Percentiles rank a stretch among this genome's conserved stretches.
Evolutionary conservation across 345 rosid genomes (phyloP).

Genomic region (Excoecaria agallocha): DNA sequence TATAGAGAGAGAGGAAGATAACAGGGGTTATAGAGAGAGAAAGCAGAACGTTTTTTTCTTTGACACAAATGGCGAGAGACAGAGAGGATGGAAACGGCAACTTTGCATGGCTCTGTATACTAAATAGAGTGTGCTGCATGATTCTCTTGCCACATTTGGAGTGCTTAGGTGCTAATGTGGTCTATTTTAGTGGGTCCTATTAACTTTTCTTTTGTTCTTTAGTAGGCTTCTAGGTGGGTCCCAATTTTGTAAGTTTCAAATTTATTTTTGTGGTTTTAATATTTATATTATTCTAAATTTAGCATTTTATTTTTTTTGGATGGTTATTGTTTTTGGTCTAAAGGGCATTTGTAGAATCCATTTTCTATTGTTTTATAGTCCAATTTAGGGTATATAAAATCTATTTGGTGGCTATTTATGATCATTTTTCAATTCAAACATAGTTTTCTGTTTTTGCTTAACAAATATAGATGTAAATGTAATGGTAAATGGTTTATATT

Average conservation of each 20-base stretch:
- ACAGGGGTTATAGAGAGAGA: slow-evolving; percentile 13
- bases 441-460: background rate
- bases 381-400: background rate
- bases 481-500: background rate
- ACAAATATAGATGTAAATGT: background rate
- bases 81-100: slow-evolving; percentile 45
- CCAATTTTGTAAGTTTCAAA: background rate
- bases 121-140: slow-evolving; percentile 36
- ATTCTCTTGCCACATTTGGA: slow-evolving; percentile 34
- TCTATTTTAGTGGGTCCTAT: slow-evolving; percentile 17
- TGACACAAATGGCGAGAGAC: slow-evolving; percentile 29
- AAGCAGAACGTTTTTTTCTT: slow-evolving; percentile 21
- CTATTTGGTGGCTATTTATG: background rate
- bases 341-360: background rate
- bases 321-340: background rate
- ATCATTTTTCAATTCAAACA: background rate
- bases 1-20: slow-evolving; percentile 34
- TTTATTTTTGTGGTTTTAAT: too few species aligned
- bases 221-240: background rate
- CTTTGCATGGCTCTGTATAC: slow-evolving; percentile 65
- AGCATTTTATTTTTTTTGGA: background rate
- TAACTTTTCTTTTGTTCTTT: background rate
- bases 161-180: slow-evolving; percentile 25
- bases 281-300: background rate
- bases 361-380: background rate